These are phyloP conservation scores for Mikania micrantha DNA, from an alignment of 129 eudicot species.

Conservation along the genomic window DNA sequence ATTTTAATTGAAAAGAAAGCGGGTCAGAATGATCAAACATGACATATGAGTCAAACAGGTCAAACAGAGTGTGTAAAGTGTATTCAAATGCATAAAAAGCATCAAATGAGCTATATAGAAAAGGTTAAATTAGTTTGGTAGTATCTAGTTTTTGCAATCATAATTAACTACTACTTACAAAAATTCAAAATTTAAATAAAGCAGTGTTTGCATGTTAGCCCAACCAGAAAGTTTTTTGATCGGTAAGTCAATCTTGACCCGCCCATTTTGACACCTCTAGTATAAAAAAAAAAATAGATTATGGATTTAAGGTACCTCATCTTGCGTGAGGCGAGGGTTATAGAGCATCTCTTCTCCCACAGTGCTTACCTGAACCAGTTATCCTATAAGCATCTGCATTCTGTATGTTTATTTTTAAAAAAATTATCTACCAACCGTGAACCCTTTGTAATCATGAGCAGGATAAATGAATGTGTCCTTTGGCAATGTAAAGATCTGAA, in stretches of 20 bases:
- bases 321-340: conserved; percentile 85
- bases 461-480: conserved; percentile 81
- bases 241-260: background rate
- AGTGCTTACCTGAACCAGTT: conserved; percentile 58
- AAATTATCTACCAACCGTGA: conserved; percentile 46
- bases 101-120: background rate
- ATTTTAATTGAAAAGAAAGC: background rate
- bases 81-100: background rate
- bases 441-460: conserved; percentile 98
- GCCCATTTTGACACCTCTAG: background rate
- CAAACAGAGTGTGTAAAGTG: background rate
- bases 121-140: background rate
- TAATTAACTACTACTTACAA: background rate
- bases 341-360: conserved; percentile 89
- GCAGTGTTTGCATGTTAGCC: background rate
- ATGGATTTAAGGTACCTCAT: conserved; percentile 44
- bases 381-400: conserved; percentile 18
- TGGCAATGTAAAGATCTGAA: conserved; percentile 84
- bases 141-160: background rate
- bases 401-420: background rate
- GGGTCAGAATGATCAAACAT: too few relatives aligned
- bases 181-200: background rate
- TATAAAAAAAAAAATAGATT: background rate
- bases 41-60: background rate
- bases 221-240: background rate